Evolutionary conservation across 2,329 filamentous ascomycete species (phyloP), one percentile per base, ranked within the genome.

Genomic region (Xylariaceae sp.): DNA sequence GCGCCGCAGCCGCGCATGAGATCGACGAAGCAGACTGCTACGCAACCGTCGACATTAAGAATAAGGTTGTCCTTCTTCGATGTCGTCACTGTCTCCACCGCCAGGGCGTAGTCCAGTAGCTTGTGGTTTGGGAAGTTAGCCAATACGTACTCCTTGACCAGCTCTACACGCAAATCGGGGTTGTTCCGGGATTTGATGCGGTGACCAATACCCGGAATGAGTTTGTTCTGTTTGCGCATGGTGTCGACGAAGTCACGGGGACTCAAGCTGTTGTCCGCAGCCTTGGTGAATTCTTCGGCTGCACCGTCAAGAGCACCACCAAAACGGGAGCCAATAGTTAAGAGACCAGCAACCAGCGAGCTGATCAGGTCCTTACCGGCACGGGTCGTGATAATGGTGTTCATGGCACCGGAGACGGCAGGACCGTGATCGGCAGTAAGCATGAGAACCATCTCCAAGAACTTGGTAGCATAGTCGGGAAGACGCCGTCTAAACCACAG

Each of bases 21-120:
- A 71, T 99, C 94, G 63, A 99, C 91, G 72, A 99, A 99, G 87
- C 91, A 96, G 73, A 99, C 94, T 64, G 94, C 94, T 70, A 99
- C 88, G 74, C 90, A 96, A 68, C 94, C 94, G 72, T 97, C 94
- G 57, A 99, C 94, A 81, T 99, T 99, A 70, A 99, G 86, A 68
- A 99, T 99, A 66, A 99, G 85, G 83, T 97, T 99, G 80, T 99
- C 94, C 84, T 99, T 99, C 89, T 99, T 99, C 63, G 91, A 96
- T 49, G 94, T 99, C 53, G 94, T 99, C 62, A 99, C 94, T 8
- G 88, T 89, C 84, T 99, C 94, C 65, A 99, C 94, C 46, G 94
- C 94, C 70, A 99, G 85, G 64, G 94, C 94, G 74, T 96, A 99
- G 80, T 99, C 94, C 72, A 99, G 90, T 72, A 97, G 86, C 84